These are phyloP conservation scores for Monosporascus ibericus DNA, from an alignment of 2,329 filamentous ascomycete genomes.

Conservation along the genomic window DNA sequence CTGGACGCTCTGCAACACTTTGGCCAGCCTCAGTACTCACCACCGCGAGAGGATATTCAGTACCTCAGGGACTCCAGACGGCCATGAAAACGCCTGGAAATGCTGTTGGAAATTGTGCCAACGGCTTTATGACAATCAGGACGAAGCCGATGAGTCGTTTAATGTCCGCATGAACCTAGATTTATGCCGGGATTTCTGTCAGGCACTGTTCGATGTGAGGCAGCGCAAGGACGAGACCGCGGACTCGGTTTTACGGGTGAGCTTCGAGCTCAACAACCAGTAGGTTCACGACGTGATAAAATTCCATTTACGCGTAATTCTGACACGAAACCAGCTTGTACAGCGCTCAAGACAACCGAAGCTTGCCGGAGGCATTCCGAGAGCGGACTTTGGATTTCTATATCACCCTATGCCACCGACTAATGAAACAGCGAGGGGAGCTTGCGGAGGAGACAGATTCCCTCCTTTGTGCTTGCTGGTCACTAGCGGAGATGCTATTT, in stretches of 20 bases:
- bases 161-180: constrained; percentile 73
- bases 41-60: constrained; percentile 76
- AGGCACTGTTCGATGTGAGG: constrained; percentile 81
- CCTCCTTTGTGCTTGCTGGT: constrained; percentile 81
- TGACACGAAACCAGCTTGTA: constrained; percentile 54
- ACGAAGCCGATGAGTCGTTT: constrained; percentile 60
- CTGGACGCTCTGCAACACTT: constrained; percentile 89
- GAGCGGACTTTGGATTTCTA: constrained; percentile 93
- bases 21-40: constrained; percentile 77
- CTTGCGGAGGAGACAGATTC: constrained; percentile 77
- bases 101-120: constrained; percentile 92
- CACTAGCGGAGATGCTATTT: constrained; percentile 87
- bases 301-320: not conserved
- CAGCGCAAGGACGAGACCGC: constrained; percentile 69
- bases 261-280: constrained; percentile 94
- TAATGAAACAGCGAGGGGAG: constrained; percentile 90
- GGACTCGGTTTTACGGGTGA: constrained; percentile 84
- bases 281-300: constrained; percentile 28
- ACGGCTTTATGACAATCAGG: constrained; percentile 74
- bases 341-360: constrained; percentile 76
- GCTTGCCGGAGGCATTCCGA: constrained; percentile 76
- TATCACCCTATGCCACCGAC: constrained; percentile 81
- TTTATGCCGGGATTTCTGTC: constrained; percentile 86
- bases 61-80: constrained; percentile 65
- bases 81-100: constrained; percentile 86